These are phyloP conservation scores for Triadica sebifera DNA, from an alignment of 345 rosid species.

Conservation along the genomic window DNA sequence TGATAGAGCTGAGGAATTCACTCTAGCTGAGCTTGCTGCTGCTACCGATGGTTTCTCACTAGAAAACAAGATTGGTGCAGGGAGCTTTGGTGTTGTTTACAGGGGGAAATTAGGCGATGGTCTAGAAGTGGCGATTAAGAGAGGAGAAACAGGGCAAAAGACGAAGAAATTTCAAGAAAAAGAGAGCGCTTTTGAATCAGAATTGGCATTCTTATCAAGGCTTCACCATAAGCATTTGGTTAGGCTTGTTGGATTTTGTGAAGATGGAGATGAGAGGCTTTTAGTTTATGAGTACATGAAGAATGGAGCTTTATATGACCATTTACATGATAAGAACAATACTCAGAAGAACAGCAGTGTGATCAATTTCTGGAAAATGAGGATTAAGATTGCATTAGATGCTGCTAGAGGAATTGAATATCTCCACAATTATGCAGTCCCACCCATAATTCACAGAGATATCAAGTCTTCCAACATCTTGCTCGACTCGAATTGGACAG, in stretches of 20 bases:
- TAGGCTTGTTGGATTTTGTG: conserved; percentile 83
- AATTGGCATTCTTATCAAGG: conserved; percentile 73
- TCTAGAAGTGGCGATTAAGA: conserved; percentile 83
- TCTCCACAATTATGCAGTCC: too few species aligned
- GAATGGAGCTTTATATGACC: conserved; percentile 81
- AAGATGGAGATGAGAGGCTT: conserved; percentile 74
- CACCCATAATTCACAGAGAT: too few species aligned
- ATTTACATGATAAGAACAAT: conserved; percentile 60
- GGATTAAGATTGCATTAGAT: too few species aligned
- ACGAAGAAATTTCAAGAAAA: conserved; percentile 79
- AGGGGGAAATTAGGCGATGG: conserved; percentile 66
- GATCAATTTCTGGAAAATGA: too few species aligned
- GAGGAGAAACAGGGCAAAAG: conserved; percentile 68
- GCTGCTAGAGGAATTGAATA: too few species aligned
- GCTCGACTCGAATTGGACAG: too few species aligned
- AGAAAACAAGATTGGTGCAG: conserved; percentile 82
- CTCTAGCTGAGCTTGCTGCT: conserved; percentile 59
- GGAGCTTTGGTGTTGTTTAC: conserved; percentile 90
- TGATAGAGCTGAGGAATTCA: conserved; percentile 77
- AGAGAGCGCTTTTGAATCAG: conserved; percentile 88
- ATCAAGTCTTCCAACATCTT: too few species aligned
- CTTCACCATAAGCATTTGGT: conserved; percentile 91
- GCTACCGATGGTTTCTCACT: conserved; percentile 72
- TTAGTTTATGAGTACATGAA: conserved; percentile 92
- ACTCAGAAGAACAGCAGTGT: conserved; percentile 53